phyloP scores from a whole-genome alignment of 2,329 filamentous ascomycete species.

The Penicillium hesseltinei region DNA sequence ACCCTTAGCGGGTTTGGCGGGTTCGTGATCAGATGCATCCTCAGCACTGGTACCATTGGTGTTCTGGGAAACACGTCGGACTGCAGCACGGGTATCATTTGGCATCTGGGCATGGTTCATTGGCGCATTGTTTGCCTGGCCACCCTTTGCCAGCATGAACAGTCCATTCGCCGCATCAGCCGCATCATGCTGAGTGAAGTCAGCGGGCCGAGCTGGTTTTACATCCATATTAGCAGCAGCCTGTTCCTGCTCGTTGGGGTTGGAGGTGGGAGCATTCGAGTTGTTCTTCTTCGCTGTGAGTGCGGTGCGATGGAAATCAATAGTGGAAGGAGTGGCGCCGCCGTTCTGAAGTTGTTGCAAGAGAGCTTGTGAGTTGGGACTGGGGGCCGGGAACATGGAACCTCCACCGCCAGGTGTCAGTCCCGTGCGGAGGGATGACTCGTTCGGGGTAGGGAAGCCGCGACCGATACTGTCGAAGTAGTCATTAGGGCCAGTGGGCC shows the following conservation, averaged over 20 bases:
- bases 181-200: conserved; percentile 81
- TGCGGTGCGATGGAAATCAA: conserved; percentile 94
- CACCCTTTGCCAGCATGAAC: conserved; percentile 75
- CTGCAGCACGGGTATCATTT: conserved; percentile 46
- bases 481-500: conserved; percentile 69
- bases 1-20: conserved; percentile 63
- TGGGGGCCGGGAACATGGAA: conserved; percentile 94
- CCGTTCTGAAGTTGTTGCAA: conserved; percentile 76
- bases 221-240: conserved; percentile 42
- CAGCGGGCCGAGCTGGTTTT: conserved; percentile 49
- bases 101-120: conserved; percentile 42
- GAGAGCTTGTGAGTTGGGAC: conserved; percentile 79
- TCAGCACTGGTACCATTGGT: conserved; percentile 56
- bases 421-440: conserved; percentile 87
- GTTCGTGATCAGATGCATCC: conserved; percentile 68
- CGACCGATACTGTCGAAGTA: conserved; percentile 86
- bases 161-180: conserved; percentile 94
- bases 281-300: conserved; percentile 67
- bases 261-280: conserved; percentile 44
- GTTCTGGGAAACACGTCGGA: conserved; percentile 44
- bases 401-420: conserved; percentile 91
- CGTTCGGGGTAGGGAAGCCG: conserved; percentile 92
- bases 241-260: conserved; percentile 41
- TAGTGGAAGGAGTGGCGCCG: conserved; percentile 80
- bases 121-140: conserved; percentile 55